Base-by-base conservation (phyloP, 2,329 filamentous ascomycete genomes). In the Ophiostoma triangulosporum region DNA sequence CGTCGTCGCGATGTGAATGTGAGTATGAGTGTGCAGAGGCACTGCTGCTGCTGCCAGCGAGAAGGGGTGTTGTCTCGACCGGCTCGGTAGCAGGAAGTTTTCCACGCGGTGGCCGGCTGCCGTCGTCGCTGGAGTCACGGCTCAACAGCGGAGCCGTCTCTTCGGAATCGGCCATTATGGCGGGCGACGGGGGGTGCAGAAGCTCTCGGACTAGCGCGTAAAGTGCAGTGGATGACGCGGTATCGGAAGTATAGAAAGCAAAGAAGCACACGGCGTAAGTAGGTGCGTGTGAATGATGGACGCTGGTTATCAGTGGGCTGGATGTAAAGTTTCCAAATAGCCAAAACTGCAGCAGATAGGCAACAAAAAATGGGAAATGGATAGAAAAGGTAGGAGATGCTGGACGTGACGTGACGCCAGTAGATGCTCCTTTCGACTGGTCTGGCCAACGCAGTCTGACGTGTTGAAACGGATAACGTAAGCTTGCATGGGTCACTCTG, bases 51-150 rank as follows among this genome's bases (percentile, higher is more conserved):
- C 43, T 35, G 55, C 65, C 64, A 6, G 68, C 65, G 1, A 80
- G 69, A 14, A 80, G 69, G 17, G 76, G 76, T n/a, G 76, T 74
- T n/a, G 71, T 69, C 59, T 80, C 77, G 38, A 55, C 51, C 7
- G 27, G 17, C 3, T 64, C 58, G 1, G 8, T 4, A 6, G 60
- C 31, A 2, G 17, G 5, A 17, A 24, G 43, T 3, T 24, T 24
- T 8, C 4, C 20, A n/a, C 15, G 49, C n/a, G 52, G 48, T 14
- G 33, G 53, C 17, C 38, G 48, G 51, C 35, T 17, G 26, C 8
- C 48, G 33, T 48, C 26, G 12, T 43, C 20, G 4, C 38, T 31
- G 62, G 62, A 20, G 59, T 51, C 46, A 9, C 49, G 17, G 14
- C 68, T 63, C 45, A 75, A 66, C 55, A 77, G 65, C 35, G 72